Conservation (phyloP, 2,329 filamentous ascomycete genomes). For the Didymella pinodella region DNA sequence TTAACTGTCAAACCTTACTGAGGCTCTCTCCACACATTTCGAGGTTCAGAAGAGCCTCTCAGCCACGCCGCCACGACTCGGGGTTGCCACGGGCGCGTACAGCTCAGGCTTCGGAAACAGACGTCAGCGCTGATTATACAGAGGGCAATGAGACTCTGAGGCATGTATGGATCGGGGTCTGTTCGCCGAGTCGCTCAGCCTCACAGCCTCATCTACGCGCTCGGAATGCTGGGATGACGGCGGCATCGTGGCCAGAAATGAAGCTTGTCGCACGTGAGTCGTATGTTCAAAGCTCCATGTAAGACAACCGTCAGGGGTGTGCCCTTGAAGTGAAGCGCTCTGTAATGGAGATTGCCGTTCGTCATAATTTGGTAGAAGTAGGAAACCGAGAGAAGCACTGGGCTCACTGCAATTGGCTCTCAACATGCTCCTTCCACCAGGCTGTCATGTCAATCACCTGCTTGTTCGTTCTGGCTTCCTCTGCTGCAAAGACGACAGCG, state of each 20-base stretch:
- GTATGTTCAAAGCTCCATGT: neutral
- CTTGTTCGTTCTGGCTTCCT: conserved; percentile 76
- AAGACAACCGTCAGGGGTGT: neutral
- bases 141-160: neutral
- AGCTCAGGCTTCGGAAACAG: neutral
- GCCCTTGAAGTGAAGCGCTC: neutral
- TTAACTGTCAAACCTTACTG: conserved; percentile 33
- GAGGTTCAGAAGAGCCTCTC: conserved; percentile 18
- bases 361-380: neutral
- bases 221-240: neutral
- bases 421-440: conserved; percentile 75
- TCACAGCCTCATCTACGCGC: conserved; percentile 17
- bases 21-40: conserved; percentile 20
- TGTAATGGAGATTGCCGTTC: neutral
- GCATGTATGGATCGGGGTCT: neutral
- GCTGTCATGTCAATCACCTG: conserved; percentile 76
- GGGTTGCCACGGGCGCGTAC: conserved; percentile 6
- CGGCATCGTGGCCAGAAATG: neutral
- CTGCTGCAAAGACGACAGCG: conserved; percentile 91
- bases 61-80: conserved; percentile 12
- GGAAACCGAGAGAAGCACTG: neutral
- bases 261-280: neutral
- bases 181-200: conserved; percentile 10
- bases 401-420: conserved; percentile 30
- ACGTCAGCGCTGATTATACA: conserved; percentile 5